Base-by-base conservation (phyloP, 495 filamentous ascomycete species). In the Lepraria neglecta region DNA sequence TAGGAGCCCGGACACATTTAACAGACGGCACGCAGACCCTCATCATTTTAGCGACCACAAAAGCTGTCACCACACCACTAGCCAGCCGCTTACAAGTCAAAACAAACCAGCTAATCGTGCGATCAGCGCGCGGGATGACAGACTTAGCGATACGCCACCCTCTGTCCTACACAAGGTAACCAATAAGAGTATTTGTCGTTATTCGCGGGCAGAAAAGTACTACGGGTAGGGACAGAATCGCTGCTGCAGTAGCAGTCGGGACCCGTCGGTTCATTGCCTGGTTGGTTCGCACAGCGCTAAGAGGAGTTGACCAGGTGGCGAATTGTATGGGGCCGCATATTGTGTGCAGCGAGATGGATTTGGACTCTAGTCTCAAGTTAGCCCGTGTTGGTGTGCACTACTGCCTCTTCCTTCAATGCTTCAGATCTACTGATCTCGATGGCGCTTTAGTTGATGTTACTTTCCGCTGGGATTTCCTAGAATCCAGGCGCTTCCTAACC, bases 1-100 rank as follows among this genome's bases (percentile, higher is more conserved):
- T 14, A 15, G 51, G 17, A 10, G 31, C 31, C 30, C 9, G 51
- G 31, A 54, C 51, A 38, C 51, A 19, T 38, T 38, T 38, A 19
- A 54, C 4, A 35, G 6, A 11, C 17, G 51, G n/a, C n/a, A 30
- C 2, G 11, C n/a, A 38, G 7, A 24, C n/a, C 15, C 31, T 54
- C 12, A 21, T n/a, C 51, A 33, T 38, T 38, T n/a, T 38, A 31
- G 31, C 51, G 51, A 54, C 35, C 51, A 38, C 51, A 38, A 54
- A 9, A 54, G n/a, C 31, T 54, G 51, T 54, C 51, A 54, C 35
- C 51, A 54, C 51, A 54, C n/a, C 51, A 54, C 51, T 54, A 54
- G 30, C n/a, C 30, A 30, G 30, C 51, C 30, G 51, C 51, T 7
- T 12, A 38, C 9, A 12, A 38, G 30, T 28, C n/a, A 54, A 19